phyloP scores from a whole-genome alignment of 331 rosid genomes.

The Erythrophleum ivorense region DNA sequence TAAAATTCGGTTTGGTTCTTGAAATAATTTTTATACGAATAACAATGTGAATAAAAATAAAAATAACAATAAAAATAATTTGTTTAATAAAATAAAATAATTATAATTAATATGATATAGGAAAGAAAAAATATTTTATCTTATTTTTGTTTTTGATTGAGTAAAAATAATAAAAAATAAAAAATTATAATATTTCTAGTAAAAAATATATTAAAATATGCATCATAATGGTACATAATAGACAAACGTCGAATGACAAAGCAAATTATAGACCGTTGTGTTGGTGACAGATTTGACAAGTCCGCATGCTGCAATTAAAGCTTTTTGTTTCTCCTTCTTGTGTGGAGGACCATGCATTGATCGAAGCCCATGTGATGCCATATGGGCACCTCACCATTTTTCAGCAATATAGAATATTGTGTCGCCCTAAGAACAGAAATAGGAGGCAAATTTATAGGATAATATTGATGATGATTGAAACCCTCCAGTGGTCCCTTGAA shows the following conservation, averaged over 20 bases:
- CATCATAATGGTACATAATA: not conserved
- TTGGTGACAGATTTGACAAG: conserved; percentile 49
- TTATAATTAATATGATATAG: too few species aligned
- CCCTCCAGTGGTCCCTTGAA: conserved; percentile 39
- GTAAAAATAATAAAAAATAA: too few species aligned
- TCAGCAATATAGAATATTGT: not conserved
- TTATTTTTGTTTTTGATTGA: too few species aligned
- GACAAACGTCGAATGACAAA: not conserved
- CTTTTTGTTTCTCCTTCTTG: not conserved
- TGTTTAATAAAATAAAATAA: too few species aligned
- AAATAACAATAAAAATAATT: too few species aligned
- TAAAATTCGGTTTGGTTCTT: too few species aligned
- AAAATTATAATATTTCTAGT: too few species aligned
- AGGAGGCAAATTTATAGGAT: not conserved
- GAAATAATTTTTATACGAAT: too few species aligned
- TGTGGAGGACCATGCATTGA: conserved; percentile 53
- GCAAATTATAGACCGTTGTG: not conserved
- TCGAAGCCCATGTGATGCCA: conserved; percentile 63
- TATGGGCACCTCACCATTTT: conserved; percentile 40
- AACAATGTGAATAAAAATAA: too few species aligned
- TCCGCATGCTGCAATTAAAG: conserved; percentile 10
- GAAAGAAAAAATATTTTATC: too few species aligned
- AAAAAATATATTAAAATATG: too few species aligned
- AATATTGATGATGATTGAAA: not conserved
- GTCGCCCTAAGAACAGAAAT: not conserved